Conservation (phyloP, 805 yeast species). For the Sugiyamaella smithiae region DNA sequence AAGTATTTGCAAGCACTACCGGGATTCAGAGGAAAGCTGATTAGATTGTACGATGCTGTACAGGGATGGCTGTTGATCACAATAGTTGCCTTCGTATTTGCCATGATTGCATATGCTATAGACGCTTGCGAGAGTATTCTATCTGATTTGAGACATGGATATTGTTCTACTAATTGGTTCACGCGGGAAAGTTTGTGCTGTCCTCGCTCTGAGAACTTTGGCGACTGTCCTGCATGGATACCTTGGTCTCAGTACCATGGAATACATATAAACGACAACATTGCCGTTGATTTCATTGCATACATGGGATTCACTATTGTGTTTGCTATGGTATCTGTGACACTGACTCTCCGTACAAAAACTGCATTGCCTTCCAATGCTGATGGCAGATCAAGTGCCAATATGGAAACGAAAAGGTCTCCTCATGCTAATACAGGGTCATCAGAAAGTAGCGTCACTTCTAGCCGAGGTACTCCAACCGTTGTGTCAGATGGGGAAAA, state of each 20-base stretch:
- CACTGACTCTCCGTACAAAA: slow-evolving; percentile 47
- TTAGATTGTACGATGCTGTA: slow-evolving; percentile 37
- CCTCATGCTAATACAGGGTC: background rate
- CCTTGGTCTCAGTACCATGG: slow-evolving; percentile 40
- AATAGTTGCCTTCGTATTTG: slow-evolving; percentile 44
- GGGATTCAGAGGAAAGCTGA: slow-evolving; percentile 35
- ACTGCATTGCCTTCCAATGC: slow-evolving; percentile 33
- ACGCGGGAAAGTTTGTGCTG: slow-evolving; percentile 46
- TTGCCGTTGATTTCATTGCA: slow-evolving; percentile 19
- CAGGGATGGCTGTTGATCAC: slow-evolving; percentile 53
- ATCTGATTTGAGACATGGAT: slow-evolving; percentile 52
- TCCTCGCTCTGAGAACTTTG: slow-evolving; percentile 13
- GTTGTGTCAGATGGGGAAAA: background rate
- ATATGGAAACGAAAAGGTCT: background rate
- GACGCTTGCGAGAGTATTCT: slow-evolving; percentile 47
- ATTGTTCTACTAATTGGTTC: slow-evolving; percentile 47
- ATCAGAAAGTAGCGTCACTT: background rate
- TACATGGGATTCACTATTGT: slow-evolving; percentile 40
- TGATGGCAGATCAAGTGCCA: background rate
- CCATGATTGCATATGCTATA: slow-evolving; percentile 49
- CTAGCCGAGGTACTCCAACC: background rate
- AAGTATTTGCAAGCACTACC: slow-evolving; percentile 37
- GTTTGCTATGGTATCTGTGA: slow-evolving; percentile 45
- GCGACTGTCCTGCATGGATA: slow-evolving; percentile 42
- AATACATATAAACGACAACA: slow-evolving; percentile 1